Evolutionary conservation across 1,284 basidiomycete species (phyloP).

Genomic region (Fomitopsis palustris): DNA sequence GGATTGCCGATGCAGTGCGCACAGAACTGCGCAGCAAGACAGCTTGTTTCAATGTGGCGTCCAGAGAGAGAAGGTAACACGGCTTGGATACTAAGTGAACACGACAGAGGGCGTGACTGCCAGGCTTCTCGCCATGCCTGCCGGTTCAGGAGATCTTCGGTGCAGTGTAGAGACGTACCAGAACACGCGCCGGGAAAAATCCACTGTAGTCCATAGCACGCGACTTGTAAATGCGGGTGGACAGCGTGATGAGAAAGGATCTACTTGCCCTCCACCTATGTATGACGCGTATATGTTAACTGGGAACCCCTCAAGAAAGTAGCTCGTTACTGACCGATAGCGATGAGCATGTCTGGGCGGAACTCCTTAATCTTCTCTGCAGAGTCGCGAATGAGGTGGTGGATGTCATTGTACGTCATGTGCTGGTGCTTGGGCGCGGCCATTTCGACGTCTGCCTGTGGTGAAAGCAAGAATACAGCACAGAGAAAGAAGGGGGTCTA

Average conservation of each 20-base stretch:
- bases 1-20: too few relatives aligned
- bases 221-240: background rate
- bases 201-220: constrained; percentile 49
- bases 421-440: constrained; percentile 50
- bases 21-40: too few relatives aligned
- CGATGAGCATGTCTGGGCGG: constrained; percentile 76
- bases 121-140: background rate
- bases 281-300: background rate
- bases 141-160: background rate
- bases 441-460: background rate
- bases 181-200: constrained; percentile 91
- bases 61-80: background rate
- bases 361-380: constrained; percentile 64
- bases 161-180: constrained; percentile 44
- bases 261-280: constrained; percentile 74
- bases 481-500: background rate
- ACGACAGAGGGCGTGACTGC: background rate
- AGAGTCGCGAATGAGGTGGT: constrained; percentile 69
- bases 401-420: constrained; percentile 82
- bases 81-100: too few relatives aligned
- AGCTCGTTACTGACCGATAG: constrained; percentile 58
- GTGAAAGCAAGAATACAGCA: background rate
- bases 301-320: constrained; percentile 4
- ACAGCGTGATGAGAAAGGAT: constrained; percentile 16
- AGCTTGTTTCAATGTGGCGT: background rate